Conservation (phyloP, 1,284 basidiomycete species). For the Malassezia obtusa region DNA sequence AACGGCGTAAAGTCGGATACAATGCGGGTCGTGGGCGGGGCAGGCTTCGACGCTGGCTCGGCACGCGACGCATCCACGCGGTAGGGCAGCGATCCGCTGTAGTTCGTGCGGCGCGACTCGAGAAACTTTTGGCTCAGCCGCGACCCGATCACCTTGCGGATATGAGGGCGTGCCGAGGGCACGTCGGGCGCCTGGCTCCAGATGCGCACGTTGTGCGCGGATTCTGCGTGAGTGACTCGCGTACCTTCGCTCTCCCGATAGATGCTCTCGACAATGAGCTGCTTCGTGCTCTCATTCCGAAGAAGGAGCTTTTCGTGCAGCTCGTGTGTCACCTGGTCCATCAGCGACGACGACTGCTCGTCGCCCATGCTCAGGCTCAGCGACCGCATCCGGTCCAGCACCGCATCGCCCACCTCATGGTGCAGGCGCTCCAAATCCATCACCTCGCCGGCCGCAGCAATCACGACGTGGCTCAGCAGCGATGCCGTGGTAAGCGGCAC, state of each 20-base stretch:
- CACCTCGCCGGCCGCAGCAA: conserved; percentile 91
- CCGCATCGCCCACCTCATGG: conserved; percentile 80
- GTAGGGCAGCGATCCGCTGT: neutral
- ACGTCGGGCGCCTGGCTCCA: conserved; percentile 69
- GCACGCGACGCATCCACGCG: neutral
- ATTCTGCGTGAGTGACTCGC: conserved; percentile 56
- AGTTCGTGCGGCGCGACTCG: conserved; percentile 19
- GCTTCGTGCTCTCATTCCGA: conserved; percentile 91
- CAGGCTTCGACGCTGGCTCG: neutral
- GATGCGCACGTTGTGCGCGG: conserved; percentile 76
- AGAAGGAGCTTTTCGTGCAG: conserved; percentile 81
- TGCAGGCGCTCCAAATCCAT: conserved; percentile 93
- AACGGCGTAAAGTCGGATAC: conserved; percentile 38
- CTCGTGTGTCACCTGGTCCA: conserved; percentile 89
- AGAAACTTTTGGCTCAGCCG: conserved; percentile 42
- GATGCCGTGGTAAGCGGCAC: conserved; percentile 91
- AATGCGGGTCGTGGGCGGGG: conserved; percentile 22
- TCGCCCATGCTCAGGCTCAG: conserved; percentile 58
- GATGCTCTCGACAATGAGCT: conserved; percentile 89
- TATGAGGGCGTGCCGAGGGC: conserved; percentile 63
- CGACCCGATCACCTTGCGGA: conserved; percentile 54
- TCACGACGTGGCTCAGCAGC: conserved; percentile 91
- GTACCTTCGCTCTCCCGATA: conserved; percentile 50
- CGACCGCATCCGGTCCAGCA: conserved; percentile 78
- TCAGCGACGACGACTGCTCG: conserved; percentile 55